Conservation (phyloP, 2,329 filamentous ascomycete genomes). For the Scytalidium sp. region DNA sequence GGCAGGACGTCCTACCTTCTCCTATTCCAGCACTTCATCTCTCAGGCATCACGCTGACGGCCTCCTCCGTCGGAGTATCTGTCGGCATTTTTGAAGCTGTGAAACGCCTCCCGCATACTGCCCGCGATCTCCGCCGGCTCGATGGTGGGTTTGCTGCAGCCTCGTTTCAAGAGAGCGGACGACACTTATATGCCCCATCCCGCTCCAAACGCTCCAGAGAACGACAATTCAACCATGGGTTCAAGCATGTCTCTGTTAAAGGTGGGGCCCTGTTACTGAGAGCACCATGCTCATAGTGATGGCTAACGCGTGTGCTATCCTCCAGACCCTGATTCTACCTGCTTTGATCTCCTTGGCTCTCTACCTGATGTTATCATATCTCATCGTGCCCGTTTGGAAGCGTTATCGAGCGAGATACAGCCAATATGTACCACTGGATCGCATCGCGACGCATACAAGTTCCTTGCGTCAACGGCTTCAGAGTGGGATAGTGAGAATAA, state of each 20-base stretch:
- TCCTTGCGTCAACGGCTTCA: constrained; percentile 52
- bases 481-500: constrained; percentile 33
- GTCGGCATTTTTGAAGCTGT: background rate
- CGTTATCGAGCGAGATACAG: constrained; percentile 68
- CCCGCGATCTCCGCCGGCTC: background rate
- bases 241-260: constrained; percentile 25
- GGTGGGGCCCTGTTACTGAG: constrained; percentile 12
- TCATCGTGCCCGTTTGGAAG: constrained; percentile 66
- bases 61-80: background rate
- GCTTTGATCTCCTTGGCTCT: constrained; percentile 67
- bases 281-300: constrained; percentile 8
- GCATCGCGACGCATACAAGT: constrained; percentile 55
- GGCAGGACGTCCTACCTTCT: no score
- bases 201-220: constrained; percentile 26
- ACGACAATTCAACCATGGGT: constrained; percentile 21
- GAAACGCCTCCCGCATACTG: background rate
- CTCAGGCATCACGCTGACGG: no score
- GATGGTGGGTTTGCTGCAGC: background rate
- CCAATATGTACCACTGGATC: constrained; percentile 69
- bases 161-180: constrained; percentile 5
- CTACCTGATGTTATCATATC: constrained; percentile 64
- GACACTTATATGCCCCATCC: constrained; percentile 25
- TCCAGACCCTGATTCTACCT: constrained; percentile 66
- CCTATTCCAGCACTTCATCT: no score
- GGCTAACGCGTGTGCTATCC: background rate